Percentiles rank a stretch among this genome's conserved stretches.
These are phyloP conservation scores for Anastatica hierochuntica DNA, from an alignment of 345 rosid genomes.

Conservation along the genomic window DNA sequence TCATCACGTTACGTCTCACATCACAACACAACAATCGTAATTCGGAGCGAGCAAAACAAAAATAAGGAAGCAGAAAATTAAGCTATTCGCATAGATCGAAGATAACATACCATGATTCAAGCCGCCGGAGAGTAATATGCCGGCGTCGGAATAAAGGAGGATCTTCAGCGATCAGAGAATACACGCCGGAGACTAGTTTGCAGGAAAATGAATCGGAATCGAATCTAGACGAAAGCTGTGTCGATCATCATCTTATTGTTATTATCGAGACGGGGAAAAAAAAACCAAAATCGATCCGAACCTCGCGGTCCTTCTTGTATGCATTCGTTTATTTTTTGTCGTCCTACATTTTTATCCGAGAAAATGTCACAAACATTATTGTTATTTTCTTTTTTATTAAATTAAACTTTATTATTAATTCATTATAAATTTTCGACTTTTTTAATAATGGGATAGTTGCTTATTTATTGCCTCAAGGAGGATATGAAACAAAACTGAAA, in stretches of 20 bases:
- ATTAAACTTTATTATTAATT: too few relatives aligned
- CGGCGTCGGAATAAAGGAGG: conserved; percentile 6
- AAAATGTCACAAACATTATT: not conserved
- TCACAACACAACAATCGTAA: not conserved
- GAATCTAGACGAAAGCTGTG: not conserved
- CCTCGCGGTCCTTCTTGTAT: conserved; percentile 14
- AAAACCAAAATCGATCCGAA: not conserved
- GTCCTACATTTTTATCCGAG: too few relatives aligned
- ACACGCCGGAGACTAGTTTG: not conserved
- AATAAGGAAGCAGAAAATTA: not conserved
- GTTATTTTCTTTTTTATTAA: too few relatives aligned
- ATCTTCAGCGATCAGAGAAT: conserved; percentile 11
- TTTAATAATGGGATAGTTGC: not conserved
- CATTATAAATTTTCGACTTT: not conserved
- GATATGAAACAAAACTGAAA: not conserved
- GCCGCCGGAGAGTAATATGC: conserved; percentile 21
- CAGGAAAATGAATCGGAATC: conserved; percentile 16
- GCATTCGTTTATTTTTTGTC: not conserved
- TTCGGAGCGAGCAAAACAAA: not conserved
- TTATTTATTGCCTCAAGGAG: not conserved
- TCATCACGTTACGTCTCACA: not conserved
- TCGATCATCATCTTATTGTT: conserved; percentile 7
- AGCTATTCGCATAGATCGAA: not conserved
- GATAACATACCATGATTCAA: conserved; percentile 22
- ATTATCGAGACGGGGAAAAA: not conserved